Percentiles rank a stretch among this genome's conserved stretches.
Conservation (phyloP, 192 early-diverging fungal species). For the Blastocladiella britannica region DNA sequence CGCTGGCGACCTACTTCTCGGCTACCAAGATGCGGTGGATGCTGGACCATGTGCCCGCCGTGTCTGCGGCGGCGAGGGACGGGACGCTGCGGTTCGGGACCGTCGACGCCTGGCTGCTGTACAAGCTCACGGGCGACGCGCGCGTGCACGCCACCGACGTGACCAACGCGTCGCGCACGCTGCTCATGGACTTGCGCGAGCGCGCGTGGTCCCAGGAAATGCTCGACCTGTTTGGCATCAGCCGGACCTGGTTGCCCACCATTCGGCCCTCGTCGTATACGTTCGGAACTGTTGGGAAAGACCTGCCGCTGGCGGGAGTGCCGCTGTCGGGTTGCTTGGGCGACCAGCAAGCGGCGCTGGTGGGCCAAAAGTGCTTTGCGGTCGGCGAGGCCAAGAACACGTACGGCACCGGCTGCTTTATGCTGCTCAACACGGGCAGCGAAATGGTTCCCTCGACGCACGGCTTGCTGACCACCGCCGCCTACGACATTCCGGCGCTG, state of each 20-base stretch:
- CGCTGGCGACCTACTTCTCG: conserved; percentile 78
- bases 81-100: conserved; percentile 65
- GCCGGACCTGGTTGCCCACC: conserved; percentile 39
- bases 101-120: conserved; percentile 85
- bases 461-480: conserved; percentile 76
- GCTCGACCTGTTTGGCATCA: conserved; percentile 56
- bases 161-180: conserved; percentile 83
- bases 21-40: conserved; percentile 84
- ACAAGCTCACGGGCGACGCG: conserved; percentile 67
- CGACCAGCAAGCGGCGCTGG: conserved; percentile 85
- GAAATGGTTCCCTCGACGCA: conserved; percentile 51
- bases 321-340: conserved; percentile 76
- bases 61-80: conserved; percentile 50
- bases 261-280: conserved; percentile 62
- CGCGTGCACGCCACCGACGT: conserved; percentile 72
- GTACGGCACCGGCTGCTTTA: conserved; percentile 90
- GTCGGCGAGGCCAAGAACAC: conserved; percentile 84
- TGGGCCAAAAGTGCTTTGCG: conserved; percentile 81
- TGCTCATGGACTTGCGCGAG: conserved; percentile 74
- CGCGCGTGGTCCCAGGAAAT: conserved; percentile 60
- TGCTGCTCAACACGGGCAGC: conserved; percentile 79
- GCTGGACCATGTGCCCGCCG: conserved; percentile 54
- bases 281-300: conserved; percentile 37
- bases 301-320: conserved; percentile 41
- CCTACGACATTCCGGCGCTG: conserved; percentile 58